These are phyloP conservation scores for Acer campestre DNA, from an alignment of 345 rosid genomes.

Conservation along the genomic window DNA sequence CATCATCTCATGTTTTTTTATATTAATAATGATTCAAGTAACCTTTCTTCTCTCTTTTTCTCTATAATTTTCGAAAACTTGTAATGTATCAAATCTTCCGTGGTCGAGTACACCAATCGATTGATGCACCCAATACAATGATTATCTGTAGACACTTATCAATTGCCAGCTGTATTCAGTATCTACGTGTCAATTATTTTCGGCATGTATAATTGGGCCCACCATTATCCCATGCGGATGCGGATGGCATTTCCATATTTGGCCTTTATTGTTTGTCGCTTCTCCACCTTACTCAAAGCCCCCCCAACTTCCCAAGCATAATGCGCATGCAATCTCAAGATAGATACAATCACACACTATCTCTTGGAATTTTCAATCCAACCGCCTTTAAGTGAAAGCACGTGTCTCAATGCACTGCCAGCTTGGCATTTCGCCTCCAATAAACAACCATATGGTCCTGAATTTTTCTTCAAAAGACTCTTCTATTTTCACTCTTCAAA, in stretches of 20 bases:
- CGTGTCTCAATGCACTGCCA: slow-evolving; percentile 18
- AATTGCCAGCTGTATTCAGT: slow-evolving; percentile 7
- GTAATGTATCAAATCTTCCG: too few species aligned
- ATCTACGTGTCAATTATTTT: slow-evolving; percentile 18
- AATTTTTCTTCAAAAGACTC: too few species aligned
- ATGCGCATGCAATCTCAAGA: slow-evolving; percentile 27
- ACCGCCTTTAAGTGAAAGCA: slow-evolving; percentile 10
- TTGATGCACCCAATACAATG: too few species aligned
- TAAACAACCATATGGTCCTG: too few species aligned
- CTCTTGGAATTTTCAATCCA: slow-evolving; percentile 26
- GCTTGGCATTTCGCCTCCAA: neutral
- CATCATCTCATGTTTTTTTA: too few species aligned
- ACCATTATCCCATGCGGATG: slow-evolving; percentile 29
- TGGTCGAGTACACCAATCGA: too few species aligned
- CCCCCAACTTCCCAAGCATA: neutral
- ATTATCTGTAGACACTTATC: neutral
- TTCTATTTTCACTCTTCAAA: too few species aligned
- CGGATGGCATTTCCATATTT: neutral
- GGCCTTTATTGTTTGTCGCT: neutral
- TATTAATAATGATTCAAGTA: too few species aligned
- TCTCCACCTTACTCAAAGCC: slow-evolving; percentile 4
- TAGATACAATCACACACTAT: slow-evolving; percentile 17
- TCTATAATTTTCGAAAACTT: too few species aligned
- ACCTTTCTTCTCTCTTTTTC: too few species aligned
- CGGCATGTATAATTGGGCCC: slow-evolving; percentile 17